Conservation (phyloP, 164 flowering plant genomes). For the Stephania japonica region DNA sequence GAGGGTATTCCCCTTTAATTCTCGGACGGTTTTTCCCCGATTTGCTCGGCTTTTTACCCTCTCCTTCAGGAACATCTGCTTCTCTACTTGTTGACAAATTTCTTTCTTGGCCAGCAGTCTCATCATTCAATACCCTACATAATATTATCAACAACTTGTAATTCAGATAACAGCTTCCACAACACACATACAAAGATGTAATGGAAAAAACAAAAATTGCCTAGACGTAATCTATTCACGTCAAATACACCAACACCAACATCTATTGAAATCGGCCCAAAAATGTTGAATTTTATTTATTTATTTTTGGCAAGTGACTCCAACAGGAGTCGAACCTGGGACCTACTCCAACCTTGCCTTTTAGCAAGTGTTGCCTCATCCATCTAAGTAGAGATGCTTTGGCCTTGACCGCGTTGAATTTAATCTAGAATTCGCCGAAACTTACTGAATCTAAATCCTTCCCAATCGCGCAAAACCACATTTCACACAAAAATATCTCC, state of each 20-base stretch:
- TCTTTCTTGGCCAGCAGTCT: slow-evolving; percentile 33
- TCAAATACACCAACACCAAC: neutral
- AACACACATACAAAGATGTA: neutral
- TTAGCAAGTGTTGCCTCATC: too few species aligned
- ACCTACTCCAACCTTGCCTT: too few species aligned
- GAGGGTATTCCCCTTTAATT: slow-evolving; percentile 43
- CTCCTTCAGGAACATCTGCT: slow-evolving; percentile 42
- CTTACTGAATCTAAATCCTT: neutral
- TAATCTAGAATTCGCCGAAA: too few species aligned
- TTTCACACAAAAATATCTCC: neutral
- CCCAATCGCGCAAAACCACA: neutral
- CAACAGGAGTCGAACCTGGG: too few species aligned
- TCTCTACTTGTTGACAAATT: slow-evolving; percentile 30
- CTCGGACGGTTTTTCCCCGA: slow-evolving; percentile 50
- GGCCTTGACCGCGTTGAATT: too few species aligned
- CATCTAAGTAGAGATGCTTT: too few species aligned
- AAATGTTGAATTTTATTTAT: too few species aligned
- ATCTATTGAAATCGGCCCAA: neutral
- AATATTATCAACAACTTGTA: neutral
- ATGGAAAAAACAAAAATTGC: neutral
- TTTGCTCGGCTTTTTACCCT: slow-evolving; percentile 38
- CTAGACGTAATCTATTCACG: neutral
- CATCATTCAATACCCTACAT: slow-evolving; percentile 37
- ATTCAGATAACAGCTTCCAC: neutral
- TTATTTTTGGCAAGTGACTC: too few species aligned